Conservation (phyloP, 2,329 filamentous ascomycete genomes). For the Arthrobotrys iridis region DNA sequence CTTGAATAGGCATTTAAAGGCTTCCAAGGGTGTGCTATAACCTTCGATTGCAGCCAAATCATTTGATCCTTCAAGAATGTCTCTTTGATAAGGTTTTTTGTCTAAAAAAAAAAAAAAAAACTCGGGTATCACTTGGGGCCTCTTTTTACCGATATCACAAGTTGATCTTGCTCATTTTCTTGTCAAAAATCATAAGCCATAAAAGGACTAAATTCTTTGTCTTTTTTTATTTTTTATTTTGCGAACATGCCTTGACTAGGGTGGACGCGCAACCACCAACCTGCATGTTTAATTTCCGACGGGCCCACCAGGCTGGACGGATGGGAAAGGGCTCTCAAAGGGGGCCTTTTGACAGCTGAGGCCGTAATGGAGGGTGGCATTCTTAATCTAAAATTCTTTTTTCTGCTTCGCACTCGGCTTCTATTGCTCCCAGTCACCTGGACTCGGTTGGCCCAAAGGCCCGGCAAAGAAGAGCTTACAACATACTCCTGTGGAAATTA, state of each 20-base stretch:
- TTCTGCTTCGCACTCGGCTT: slow-evolving; percentile 20
- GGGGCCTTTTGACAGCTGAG: slow-evolving; percentile 41
- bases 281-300: slow-evolving; percentile 48
- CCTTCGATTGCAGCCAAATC: slow-evolving; percentile 3
- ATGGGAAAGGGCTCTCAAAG: slow-evolving; percentile 13
- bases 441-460: slow-evolving; percentile 12
- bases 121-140: slow-evolving; percentile 1
- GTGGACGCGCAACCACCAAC: slow-evolving; percentile 24
- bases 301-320: slow-evolving; percentile 20
- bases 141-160: slow-evolving; percentile 43
- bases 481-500: slow-evolving; percentile 49
- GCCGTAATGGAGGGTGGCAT: slow-evolving; percentile 12
- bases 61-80: not conserved
- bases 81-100: not conserved
- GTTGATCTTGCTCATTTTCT: slow-evolving; percentile 4
- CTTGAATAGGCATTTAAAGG: slow-evolving; percentile 29
- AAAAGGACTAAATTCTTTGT: no score
- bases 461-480: slow-evolving; percentile 22
- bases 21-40: not conserved
- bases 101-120: no score
- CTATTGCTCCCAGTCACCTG: not conserved
- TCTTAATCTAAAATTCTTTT: slow-evolving; percentile 22
- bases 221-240: no score
- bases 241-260: not conserved
- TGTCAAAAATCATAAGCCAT: not conserved